Evolutionary conservation across 257 asterid species (phyloP), one percentile per base, ranked within the genome.

Genomic region (Sherardia arvensis): DNA sequence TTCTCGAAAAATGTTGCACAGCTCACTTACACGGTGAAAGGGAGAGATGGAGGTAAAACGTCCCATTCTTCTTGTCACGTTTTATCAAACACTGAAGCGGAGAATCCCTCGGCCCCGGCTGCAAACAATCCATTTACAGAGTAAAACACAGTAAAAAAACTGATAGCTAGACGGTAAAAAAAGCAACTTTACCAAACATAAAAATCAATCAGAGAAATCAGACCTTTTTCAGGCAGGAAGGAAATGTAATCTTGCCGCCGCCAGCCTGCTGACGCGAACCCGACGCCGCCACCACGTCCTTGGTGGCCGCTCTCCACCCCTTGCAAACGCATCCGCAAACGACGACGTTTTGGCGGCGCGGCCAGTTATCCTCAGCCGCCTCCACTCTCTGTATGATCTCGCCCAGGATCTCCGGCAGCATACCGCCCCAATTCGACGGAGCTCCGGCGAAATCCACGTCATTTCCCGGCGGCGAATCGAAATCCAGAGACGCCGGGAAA

Each of bases 201-300:
- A 7, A 25, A 17, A 26, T n/a, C n/a, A n/a, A n/a, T n/a, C n/a
- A 15, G 18, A 26, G 3, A 15, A 59, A n/a, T 10, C 47, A 61
- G 36, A 92, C 98, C 98, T 89, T 87, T 69, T 81, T 89, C 1
- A 92, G 94, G 66, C 95, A 92, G 56, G 97, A 87, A 53, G 97
- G 95, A 43, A 89, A 87, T 11, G 97, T 92, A 55, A 92, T 89
- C 67, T 66, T 84, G 7, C 89, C 93, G 48, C 85, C 62, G 8
- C 23, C 20, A 26, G 40, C 34, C 54, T 61, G 63, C 32, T 64
- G 67, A 29, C 51, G 30, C 12, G 74, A 63, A n/a, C 47, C 33
- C 10, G 79, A 27, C 79, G 83, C 58, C 79, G 83, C 58, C 63
- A 91, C 97, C 30, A 82, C 83, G 32, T 89, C 95, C 26, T 72